phyloP scores from a whole-genome alignment of 352 stramenopile genomes.

The Aphanomyces stellatus region DNA sequence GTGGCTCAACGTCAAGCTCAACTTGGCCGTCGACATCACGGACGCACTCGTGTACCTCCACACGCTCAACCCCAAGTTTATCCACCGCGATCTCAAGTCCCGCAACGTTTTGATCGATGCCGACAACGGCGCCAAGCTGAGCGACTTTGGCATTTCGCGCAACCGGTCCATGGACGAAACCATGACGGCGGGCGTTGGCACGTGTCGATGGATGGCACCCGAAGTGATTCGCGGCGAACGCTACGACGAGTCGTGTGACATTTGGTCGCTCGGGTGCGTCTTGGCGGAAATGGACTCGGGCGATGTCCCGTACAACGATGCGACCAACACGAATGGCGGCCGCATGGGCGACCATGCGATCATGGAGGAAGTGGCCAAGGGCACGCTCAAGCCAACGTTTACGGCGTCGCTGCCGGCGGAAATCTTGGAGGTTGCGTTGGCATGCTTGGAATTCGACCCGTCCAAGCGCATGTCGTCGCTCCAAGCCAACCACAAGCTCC shows the following conservation, averaged over 20 bases:
- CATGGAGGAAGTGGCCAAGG: slow-evolving; percentile 51
- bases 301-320: slow-evolving; percentile 9
- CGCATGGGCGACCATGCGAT: slow-evolving; percentile 24
- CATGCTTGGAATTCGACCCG: slow-evolving; percentile 55
- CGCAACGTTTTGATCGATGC: slow-evolving; percentile 60
- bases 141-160: slow-evolving; percentile 59
- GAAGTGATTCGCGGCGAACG: slow-evolving; percentile 37
- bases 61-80: slow-evolving; percentile 52
- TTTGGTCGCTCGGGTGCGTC: slow-evolving; percentile 46
- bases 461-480: slow-evolving; percentile 53
- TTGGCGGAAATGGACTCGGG: slow-evolving; percentile 36
- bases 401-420: slow-evolving; percentile 32
- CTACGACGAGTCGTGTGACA: slow-evolving; percentile 42
- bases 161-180: slow-evolving; percentile 46
- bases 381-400: slow-evolving; percentile 58
- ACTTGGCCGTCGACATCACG: slow-evolving; percentile 62
- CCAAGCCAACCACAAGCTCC: slow-evolving; percentile 61
- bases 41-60: slow-evolving; percentile 68
- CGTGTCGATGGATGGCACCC: slow-evolving; percentile 40
- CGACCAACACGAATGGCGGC: slow-evolving; percentile 9
- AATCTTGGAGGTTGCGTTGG: slow-evolving; percentile 44
- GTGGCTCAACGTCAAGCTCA: slow-evolving; percentile 55
- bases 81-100: slow-evolving; percentile 50
- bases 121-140: slow-evolving; percentile 49
- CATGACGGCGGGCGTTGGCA: slow-evolving; percentile 57